phyloP scores from a whole-genome alignment of 2,329 filamentous ascomycete genomes.

The Alternaria arbusti region DNA sequence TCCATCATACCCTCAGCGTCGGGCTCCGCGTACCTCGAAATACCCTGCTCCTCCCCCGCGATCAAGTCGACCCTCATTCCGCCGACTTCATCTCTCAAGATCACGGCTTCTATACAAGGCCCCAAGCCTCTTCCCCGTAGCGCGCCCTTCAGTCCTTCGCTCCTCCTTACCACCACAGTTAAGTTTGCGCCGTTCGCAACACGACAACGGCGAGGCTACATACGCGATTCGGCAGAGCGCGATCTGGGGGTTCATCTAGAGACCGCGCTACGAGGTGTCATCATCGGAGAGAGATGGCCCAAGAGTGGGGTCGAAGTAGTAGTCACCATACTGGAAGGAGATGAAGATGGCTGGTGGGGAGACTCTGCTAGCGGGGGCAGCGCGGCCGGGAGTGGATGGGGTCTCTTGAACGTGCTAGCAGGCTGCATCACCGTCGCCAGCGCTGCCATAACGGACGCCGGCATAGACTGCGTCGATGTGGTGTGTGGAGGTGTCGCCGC shows the following conservation, averaged over 20 bases:
- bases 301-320: constrained; percentile 97
- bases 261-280: constrained; percentile 83
- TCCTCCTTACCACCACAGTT: constrained; percentile 89
- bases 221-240: constrained; percentile 83
- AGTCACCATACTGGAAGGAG: constrained; percentile 90
- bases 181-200: constrained; percentile 97
- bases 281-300: constrained; percentile 96
- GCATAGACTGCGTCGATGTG: constrained; percentile 93
- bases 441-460: constrained; percentile 90
- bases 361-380: constrained; percentile 49
- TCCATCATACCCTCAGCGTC: constrained; percentile 92
- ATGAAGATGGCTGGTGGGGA: constrained; percentile 77
- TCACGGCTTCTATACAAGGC: constrained; percentile 91
- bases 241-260: constrained; percentile 92
- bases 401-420: constrained; percentile 87
- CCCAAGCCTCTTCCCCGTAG: constrained; percentile 89
- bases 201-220: constrained; percentile 79
- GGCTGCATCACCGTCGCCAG: constrained; percentile 94
- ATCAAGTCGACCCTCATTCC: constrained; percentile 56
- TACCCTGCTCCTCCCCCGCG: constrained; percentile 54
- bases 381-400: constrained; percentile 73
- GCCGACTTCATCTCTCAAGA: constrained; percentile 75
- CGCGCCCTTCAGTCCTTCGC: constrained; percentile 88
- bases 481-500: constrained; percentile 90
- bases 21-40: constrained; percentile 85